These are phyloP conservation scores for Aquilaria yunnanensis DNA, from an alignment of 345 rosid species.

Conservation along the genomic window DNA sequence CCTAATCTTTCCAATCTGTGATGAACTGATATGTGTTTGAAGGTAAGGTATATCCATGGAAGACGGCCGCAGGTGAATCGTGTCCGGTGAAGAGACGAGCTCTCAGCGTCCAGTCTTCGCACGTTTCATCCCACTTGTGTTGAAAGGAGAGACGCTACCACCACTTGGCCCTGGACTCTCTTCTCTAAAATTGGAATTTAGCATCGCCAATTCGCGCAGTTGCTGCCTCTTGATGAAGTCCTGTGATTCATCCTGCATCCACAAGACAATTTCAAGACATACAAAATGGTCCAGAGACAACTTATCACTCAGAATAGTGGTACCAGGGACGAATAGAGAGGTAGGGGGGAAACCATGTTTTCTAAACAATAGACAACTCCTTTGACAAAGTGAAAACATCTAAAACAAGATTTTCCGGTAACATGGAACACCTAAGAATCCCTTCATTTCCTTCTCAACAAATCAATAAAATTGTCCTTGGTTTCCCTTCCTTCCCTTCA, in stretches of 20 bases:
- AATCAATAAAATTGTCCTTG: neutral
- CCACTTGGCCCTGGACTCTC: slow-evolving; percentile 98
- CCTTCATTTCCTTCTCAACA: no score
- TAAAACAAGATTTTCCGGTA: no score
- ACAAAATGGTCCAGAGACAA: neutral
- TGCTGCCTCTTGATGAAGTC: slow-evolving; percentile 96
- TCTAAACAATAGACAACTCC: no score
- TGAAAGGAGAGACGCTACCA: slow-evolving; percentile 80
- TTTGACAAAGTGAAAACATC: no score
- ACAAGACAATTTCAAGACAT: neutral
- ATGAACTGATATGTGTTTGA: slow-evolving; percentile 28
- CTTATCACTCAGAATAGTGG: no score
- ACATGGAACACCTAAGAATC: no score
- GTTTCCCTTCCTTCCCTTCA: neutral
- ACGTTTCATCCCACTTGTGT: slow-evolving; percentile 92
- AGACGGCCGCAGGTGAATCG: slow-evolving; percentile 21
- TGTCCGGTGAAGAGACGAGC: slow-evolving; percentile 5
- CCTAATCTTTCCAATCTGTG: slow-evolving; percentile 31
- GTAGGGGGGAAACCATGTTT: no score
- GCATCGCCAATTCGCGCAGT: slow-evolving; percentile 80
- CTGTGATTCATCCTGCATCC: slow-evolving; percentile 85
- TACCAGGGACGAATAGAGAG: no score
- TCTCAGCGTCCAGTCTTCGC: slow-evolving; percentile 82
- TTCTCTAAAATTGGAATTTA: slow-evolving; percentile 90
- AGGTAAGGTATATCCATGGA: slow-evolving; percentile 23